phyloP scores from a whole-genome alignment of 2,329 filamentous ascomycete genomes.

The Clarireedia hainanense region DNA sequence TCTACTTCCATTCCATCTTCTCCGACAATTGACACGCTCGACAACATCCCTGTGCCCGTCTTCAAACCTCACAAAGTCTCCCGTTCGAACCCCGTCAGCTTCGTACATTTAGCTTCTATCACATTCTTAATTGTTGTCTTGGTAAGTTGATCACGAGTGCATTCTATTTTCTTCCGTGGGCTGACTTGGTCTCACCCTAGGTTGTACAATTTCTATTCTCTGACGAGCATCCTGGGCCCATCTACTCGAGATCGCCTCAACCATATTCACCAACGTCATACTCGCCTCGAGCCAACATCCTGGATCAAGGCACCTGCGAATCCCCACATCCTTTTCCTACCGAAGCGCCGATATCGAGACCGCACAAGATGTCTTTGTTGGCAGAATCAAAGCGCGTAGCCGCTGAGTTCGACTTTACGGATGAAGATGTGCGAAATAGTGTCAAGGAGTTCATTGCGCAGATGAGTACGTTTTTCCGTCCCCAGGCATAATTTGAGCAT shows the following conservation, averaged over 20 bases:
- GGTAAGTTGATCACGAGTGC: constrained; percentile 15
- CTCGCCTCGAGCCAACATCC: constrained; percentile 37
- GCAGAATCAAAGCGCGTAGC: constrained; percentile 74
- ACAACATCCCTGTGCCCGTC: background rate
- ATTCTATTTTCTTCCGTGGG: background rate
- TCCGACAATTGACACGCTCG: background rate
- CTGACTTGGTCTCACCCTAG: constrained; percentile 28
- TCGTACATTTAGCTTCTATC: constrained; percentile 29
- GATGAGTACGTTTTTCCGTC: constrained; percentile 54
- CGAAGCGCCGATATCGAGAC: constrained; percentile 44
- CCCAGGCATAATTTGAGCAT: constrained; percentile 13
- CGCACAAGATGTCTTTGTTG: constrained; percentile 52
- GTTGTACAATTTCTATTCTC: constrained; percentile 44
- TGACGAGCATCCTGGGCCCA: constrained; percentile 25
- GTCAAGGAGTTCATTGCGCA: constrained; percentile 81
- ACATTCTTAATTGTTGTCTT: constrained; percentile 27
- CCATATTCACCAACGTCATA: constrained; percentile 28
- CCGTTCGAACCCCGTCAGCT: constrained; percentile 19
- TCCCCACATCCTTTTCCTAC: constrained; percentile 48
- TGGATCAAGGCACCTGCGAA: constrained; percentile 44
- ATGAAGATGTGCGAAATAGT: constrained; percentile 69
- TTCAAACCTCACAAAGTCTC: constrained; percentile 21
- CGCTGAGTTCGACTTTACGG: constrained; percentile 75
- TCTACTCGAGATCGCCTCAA: constrained; percentile 28
- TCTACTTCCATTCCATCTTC: constrained; percentile 7